Evolutionary conservation across 2,329 filamentous ascomycete species (phyloP), one percentile per base, ranked within the genome.

Genomic region (Cladorrhinum sp.): DNA sequence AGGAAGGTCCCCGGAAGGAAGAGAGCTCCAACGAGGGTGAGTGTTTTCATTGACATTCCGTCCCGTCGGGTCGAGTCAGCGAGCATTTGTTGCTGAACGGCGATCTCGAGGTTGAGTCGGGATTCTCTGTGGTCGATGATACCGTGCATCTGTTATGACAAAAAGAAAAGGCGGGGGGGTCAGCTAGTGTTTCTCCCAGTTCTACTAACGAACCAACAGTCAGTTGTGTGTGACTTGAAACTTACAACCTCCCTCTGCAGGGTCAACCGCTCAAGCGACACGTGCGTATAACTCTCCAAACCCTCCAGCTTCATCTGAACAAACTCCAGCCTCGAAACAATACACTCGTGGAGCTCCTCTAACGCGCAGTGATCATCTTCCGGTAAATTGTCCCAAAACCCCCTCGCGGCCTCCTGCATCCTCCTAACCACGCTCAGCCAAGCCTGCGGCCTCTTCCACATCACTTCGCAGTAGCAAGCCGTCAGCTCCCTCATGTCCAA

Each of bases 121-220:
- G 69, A 72, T 58, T 75, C 73, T 59, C 71, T 69, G 58, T 75
- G 73, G 1, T 69, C 68, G 30, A 74, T 71, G 39, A 75, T 71
- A 50, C 70, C 73, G 51, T 73, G 70, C 24, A 75, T 73, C 48
- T n/a, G n/a, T n/a, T n/a, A n/a, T n/a, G n/a, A n/a, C n/a, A n/a
- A n/a, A n/a, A n/a, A n/a, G n/a, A n/a, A n/a, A n/a, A n/a, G n/a
- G n/a, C n/a, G n/a, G n/a, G n/a, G n/a, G n/a, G n/a, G n/a, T n/a
- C n/a, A n/a, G n/a, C n/a, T n/a, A n/a, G n/a, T n/a, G n/a, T n/a
- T n/a, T n/a, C n/a, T n/a, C n/a, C n/a, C n/a, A n/a, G n/a, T n/a
- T n/a, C n/a, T n/a, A n/a, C n/a, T n/a, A n/a, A n/a, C n/a, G n/a
- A n/a, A n/a, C n/a, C n/a, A n/a, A n/a, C n/a, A n/a, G n/a, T n/a